Evolutionary conservation across 2,329 filamentous ascomycete genomes (phyloP).

Genomic region (Apiospora hydei): DNA sequence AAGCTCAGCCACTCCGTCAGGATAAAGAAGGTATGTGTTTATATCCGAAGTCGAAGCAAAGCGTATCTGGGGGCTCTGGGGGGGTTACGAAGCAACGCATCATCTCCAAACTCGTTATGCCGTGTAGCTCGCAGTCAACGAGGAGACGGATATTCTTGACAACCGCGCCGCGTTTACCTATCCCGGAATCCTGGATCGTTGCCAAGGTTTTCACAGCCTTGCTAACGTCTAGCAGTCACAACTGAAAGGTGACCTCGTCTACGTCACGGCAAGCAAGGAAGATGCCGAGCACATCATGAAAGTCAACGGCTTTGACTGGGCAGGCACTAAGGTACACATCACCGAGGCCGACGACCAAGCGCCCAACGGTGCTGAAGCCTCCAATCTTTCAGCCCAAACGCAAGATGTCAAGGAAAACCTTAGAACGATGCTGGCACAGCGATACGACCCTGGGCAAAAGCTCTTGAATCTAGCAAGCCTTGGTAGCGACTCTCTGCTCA

Average conservation of each 20-base stretch:
- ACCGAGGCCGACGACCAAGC: constrained; percentile 52
- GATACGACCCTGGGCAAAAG: constrained; percentile 77
- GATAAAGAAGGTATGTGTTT: constrained; percentile 79
- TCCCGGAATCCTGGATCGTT: constrained; percentile 45
- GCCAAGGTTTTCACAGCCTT: constrained; percentile 57
- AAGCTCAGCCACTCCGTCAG: constrained; percentile 61
- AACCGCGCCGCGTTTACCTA: constrained; percentile 46
- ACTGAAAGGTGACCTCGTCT: constrained; percentile 71
- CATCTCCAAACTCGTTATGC: constrained; percentile 49
- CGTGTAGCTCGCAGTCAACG: constrained; percentile 47
- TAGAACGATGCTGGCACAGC: constrained; percentile 72
- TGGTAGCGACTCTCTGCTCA: constrained; percentile 73
- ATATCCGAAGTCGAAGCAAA: constrained; percentile 47
- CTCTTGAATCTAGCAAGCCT: constrained; percentile 85
- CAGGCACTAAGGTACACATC: constrained; percentile 67
- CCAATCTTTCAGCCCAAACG: constrained; percentile 56
- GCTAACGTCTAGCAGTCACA: constrained; percentile 77
- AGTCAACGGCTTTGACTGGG: constrained; percentile 73
- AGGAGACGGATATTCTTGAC: constrained; percentile 45
- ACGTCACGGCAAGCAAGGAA: constrained; percentile 70
- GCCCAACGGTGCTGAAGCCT: constrained; percentile 38
- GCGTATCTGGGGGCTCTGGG: constrained; percentile 49
- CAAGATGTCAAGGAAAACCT: constrained; percentile 73
- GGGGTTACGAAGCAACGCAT: constrained; percentile 47
- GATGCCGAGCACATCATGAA: constrained; percentile 71